These are phyloP conservation scores for Yamadazyma songkhlaensis DNA, from an alignment of 1,139 yeast species.

Conservation along the genomic window DNA sequence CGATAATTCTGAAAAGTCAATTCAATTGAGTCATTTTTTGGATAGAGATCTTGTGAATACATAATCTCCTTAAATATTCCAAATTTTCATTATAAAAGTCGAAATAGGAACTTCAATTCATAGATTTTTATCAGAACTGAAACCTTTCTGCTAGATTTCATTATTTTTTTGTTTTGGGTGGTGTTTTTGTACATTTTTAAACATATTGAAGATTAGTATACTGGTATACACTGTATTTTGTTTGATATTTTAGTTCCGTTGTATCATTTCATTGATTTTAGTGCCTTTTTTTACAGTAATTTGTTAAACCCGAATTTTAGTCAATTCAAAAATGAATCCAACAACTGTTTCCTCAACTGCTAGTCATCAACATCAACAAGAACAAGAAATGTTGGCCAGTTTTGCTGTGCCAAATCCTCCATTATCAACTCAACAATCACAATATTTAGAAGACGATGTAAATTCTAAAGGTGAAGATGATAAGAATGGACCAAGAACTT, in stretches of 20 bases:
- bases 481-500: constrained; percentile 46
- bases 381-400: constrained; percentile 39
- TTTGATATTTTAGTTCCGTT: constrained; percentile 5
- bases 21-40: too few relatives aligned
- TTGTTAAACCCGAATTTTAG: background rate
- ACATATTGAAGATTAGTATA: constrained; percentile 5
- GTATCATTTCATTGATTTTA: constrained; percentile 2
- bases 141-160: too few relatives aligned
- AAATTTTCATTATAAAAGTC: too few relatives aligned
- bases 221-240: constrained; percentile 8
- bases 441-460: constrained; percentile 8
- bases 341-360: constrained; percentile 32
- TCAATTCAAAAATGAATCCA: constrained; percentile 6
- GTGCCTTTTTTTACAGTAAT: background rate
- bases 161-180: too few relatives aligned
- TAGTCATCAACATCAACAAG: constrained; percentile 45
- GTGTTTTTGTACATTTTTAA: background rate
- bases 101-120: too few relatives aligned
- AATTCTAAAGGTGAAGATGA: constrained; percentile 1
- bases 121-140: too few relatives aligned
- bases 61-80: too few relatives aligned
- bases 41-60: too few relatives aligned
- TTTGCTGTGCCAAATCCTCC: constrained; percentile 47
- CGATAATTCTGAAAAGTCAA: too few relatives aligned
- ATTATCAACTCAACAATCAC: constrained; percentile 27